Base-by-base conservation (phyloP, 805 yeast species). In the Isabelozyma pseudorhagii region DNA sequence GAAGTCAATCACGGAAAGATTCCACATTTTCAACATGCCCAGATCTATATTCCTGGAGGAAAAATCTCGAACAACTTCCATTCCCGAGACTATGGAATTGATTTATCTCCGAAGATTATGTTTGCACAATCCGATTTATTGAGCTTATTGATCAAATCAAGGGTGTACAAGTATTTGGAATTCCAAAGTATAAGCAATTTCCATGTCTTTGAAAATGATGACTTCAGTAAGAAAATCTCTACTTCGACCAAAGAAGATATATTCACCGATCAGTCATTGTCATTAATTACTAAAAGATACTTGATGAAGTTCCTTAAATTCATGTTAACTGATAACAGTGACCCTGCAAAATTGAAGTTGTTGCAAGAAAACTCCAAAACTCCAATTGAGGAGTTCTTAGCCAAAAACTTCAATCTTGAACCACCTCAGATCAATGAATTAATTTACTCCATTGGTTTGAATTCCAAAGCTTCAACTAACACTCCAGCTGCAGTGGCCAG, bases 121-220 rank as follows among this genome's bases (percentile, higher is more conserved):
- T 93, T 94, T 69, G 94, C 97, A 38, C 84, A 85, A 67, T 85
- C 94, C n/a, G 97, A 92, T 66, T 75, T 94, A 59, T 75, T 93
- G 55, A 81, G 87, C 4, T 73, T 93, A 49, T 75, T 93, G 51
- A 77, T 92, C 52, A 87, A 89, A 64, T 84, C 96, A 46, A 81
- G 97, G 54, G 97, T 94, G 17, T 89, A 89, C 64, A 85, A 89
- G 64, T 93, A 93, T 68, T 76, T 94, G 63, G 98, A 94, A 67
- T 93, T 93, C 71, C 96, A 90, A 71, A 84, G 96, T 21, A 72
- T 93, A 54, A 82, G 89, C 42, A 86, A 84, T 55, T 92, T 93
- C 72, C 98, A 94, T 67, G 89, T 96, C n/a, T 94, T 80, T 69
- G 97, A 92, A 67, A 87, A 89, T 63, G 97, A 93, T 66, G 78